Conservation (phyloP, 768 basidiomycete genomes). For the Clitopilus hobsonii region DNA sequence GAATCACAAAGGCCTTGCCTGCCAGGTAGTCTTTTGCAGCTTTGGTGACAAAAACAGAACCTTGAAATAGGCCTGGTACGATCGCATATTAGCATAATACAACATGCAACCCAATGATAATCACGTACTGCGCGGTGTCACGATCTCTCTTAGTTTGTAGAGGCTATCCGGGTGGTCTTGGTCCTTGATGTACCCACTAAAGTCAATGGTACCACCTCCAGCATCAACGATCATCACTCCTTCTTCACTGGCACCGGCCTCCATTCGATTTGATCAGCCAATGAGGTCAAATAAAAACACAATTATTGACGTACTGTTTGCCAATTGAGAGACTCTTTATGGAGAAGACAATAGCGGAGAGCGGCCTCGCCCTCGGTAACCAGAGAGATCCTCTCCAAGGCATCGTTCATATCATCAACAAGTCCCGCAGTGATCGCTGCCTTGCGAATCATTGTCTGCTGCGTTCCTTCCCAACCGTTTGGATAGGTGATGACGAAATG, state of each 20-base stretch:
- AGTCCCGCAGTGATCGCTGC: conserved; percentile 49
- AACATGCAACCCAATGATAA: too few species aligned
- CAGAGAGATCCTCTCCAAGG: conserved; percentile 44
- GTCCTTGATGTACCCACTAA: conserved; percentile 43
- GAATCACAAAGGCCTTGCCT: not conserved
- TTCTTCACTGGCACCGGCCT: too few species aligned
- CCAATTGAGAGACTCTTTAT: too few species aligned
- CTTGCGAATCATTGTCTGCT: conserved; percentile 48
- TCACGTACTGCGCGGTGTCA: too few species aligned
- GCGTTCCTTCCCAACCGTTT: conserved; percentile 58
- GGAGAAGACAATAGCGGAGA: conserved; percentile 47
- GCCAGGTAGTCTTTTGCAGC: conserved; percentile 20
- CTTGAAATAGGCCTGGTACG: conserved; percentile 39
- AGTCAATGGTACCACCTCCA: conserved; percentile 57
- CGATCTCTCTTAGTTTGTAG: conserved; percentile 49
- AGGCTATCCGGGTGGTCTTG: too few species aligned
- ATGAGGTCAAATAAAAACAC: too few species aligned
- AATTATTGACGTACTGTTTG: not conserved
- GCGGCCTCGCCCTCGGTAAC: conserved; percentile 60
- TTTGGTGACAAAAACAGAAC: conserved; percentile 42
- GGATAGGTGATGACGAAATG: conserved; percentile 49
- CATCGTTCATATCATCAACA: conserved; percentile 32
- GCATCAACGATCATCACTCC: conserved; percentile 56
- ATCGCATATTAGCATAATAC: not conserved
- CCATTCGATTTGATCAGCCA: too few species aligned